Evolutionary conservation across 2,329 filamentous ascomycete species (phyloP).

Genomic region (Trichoderma breve): DNA sequence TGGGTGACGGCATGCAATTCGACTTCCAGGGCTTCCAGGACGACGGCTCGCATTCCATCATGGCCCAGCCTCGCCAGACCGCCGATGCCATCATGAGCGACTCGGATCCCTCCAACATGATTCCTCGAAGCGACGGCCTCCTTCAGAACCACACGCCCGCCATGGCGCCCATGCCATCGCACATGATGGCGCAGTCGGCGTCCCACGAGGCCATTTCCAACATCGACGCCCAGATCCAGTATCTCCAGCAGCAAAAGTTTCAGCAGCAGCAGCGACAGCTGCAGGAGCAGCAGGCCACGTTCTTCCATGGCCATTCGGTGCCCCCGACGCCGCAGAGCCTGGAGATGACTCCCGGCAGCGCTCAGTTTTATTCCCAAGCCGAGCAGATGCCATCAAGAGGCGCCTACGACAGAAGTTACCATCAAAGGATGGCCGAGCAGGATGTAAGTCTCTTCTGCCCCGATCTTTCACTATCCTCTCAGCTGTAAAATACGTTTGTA

Average conservation of each 20-base stretch:
- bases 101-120: slow-evolving; percentile 31
- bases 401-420: slow-evolving; percentile 62
- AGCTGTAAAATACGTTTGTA: neutral
- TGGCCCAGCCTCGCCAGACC: slow-evolving; percentile 33
- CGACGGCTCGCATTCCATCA: slow-evolving; percentile 34
- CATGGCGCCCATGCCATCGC: slow-evolving; percentile 49
- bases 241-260: slow-evolving; percentile 61
- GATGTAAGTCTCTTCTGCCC: slow-evolving; percentile 49
- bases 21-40: slow-evolving; percentile 57
- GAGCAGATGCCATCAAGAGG: slow-evolving; percentile 54
- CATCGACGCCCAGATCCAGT: slow-evolving; percentile 65
- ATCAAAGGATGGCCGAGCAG: slow-evolving; percentile 65
- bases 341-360: slow-evolving; percentile 63
- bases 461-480: too few species aligned
- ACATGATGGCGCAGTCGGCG: slow-evolving; percentile 40
- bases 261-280: slow-evolving; percentile 59
- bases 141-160: slow-evolving; percentile 46
- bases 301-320: slow-evolving; percentile 61
- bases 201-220: slow-evolving; percentile 55
- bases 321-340: slow-evolving; percentile 80
- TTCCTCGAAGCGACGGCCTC: slow-evolving; percentile 35
- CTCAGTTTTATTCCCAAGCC: slow-evolving; percentile 59
- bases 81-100: slow-evolving; percentile 39
- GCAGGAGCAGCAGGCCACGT: slow-evolving; percentile 56
- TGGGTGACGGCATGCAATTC: slow-evolving; percentile 56